phyloP scores from a whole-genome alignment of 805 yeast genomes.

The Candida hungchunana region DNA sequence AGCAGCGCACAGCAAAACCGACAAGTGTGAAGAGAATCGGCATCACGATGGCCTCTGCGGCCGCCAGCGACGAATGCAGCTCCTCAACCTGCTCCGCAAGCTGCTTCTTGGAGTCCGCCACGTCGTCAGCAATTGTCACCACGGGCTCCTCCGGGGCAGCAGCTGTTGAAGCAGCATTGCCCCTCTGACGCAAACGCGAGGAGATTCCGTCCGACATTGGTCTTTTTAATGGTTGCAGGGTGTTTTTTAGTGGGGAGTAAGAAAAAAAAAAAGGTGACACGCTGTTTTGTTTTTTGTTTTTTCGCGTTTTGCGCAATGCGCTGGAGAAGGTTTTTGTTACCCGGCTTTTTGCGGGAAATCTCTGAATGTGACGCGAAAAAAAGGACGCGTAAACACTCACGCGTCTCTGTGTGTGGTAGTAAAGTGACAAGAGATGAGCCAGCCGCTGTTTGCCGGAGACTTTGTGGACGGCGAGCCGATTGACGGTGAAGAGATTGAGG shows the following conservation, averaged over 20 bases:
- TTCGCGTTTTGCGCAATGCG: conserved; percentile 5
- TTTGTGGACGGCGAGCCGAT: conserved; percentile 15
- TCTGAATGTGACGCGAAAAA: conserved; percentile 1
- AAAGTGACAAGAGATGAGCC: too few relatives aligned
- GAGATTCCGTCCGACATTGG: conserved; percentile 18
- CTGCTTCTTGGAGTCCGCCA: conserved; percentile 20
- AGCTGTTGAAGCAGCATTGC: not conserved
- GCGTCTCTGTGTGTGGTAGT: too few relatives aligned
- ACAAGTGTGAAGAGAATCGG: conserved; percentile 64
- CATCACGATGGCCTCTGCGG: conserved; percentile 36
- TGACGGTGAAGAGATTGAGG: conserved; percentile 10
- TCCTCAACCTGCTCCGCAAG: conserved; percentile 17
- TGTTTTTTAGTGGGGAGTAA: too few relatives aligned
- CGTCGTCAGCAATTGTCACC: too few relatives aligned
- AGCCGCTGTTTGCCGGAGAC: conserved; percentile 9
- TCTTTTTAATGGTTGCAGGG: not conserved
- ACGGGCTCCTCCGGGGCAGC: not conserved
- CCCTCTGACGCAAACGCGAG: conserved; percentile 21
- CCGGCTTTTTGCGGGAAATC: not conserved
- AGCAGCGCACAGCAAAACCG: conserved; percentile 72
- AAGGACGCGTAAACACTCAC: too few relatives aligned
- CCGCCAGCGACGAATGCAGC: conserved; percentile 17
- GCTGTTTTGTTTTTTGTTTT: conserved; percentile 11
- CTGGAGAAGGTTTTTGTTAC: not conserved
- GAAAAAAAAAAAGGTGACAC: conserved; percentile 17